These are phyloP conservation scores for Paragyromitra xinjiangensis DNA, from an alignment of 495 filamentous ascomycete genomes.

Conservation along the genomic window DNA sequence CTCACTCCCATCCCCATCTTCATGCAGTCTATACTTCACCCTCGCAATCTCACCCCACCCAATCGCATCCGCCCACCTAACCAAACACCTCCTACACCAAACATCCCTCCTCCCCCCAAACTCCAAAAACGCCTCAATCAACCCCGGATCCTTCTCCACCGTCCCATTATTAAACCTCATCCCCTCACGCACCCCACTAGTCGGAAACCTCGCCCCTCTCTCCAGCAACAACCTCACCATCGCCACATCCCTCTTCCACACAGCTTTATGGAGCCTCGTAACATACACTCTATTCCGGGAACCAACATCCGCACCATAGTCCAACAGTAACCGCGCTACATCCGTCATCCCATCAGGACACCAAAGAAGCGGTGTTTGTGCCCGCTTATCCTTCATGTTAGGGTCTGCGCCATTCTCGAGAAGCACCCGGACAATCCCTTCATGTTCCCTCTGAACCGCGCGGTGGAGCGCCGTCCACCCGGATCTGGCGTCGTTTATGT, in stretches of 20 bases:
- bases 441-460: background rate
- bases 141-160: background rate
- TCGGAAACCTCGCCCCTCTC: conserved; percentile 18
- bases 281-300: conserved; percentile 34
- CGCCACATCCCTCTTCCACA: conserved; percentile 27
- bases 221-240: conserved; percentile 33
- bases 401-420: conserved; percentile 56
- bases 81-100: background rate
- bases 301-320: conserved; percentile 31
- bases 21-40: background rate
- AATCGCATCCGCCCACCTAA: conserved; percentile 13
- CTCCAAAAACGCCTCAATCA: conserved; percentile 14
- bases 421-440: conserved; percentile 56
- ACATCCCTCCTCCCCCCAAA: background rate
- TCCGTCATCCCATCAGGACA: background rate
- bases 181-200: background rate
- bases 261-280: conserved; percentile 42
- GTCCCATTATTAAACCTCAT: background rate
- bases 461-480: background rate
- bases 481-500: background rate
- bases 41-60: conserved; percentile 13
- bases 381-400: conserved; percentile 43
- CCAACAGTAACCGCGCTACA: conserved; percentile 34
- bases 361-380: conserved; percentile 24
- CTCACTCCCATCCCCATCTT: background rate